Base-by-base conservation (phyloP, 257 asterid species). In the Cinchona pubescens region DNA sequence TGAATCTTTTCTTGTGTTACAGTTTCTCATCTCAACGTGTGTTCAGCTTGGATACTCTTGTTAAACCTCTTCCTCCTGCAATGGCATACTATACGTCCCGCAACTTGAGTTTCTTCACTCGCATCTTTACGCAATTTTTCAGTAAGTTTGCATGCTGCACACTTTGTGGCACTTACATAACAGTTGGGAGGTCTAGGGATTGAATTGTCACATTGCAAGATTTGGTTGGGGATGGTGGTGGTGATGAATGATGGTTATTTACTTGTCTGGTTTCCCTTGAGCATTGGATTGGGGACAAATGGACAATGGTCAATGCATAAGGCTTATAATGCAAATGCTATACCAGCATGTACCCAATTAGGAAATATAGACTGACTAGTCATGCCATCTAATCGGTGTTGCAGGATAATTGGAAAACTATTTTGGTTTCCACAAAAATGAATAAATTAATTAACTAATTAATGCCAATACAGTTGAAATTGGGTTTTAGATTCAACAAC, bases 121-220 rank as follows among this genome's bases (percentile, higher is more conserved):
- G 99, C 78, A 94, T 94, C 85, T 94, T 94, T 78, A 92, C 98
- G 0, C 99, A 94, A 79, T 94, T 94, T 85, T 89, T 90, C 38
- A 96, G 99, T 92, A 78, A 81, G 91, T 72, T 35, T 80, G 35
- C 19, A 32, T 29, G 30, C 72, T 38, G 46, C 35, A 29, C 4
- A 29, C 4, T 4, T 4, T 48, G 27, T 63, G 8, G 18, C 25
- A 29, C 53, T 43, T 14, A 2, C 4, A 16, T 49, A 19, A 65
- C 35, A 1, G 48, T 8, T 29, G 68, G 9, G 60, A 25, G 30
- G 16, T 43, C n/a, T 1, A 29, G 43, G 71, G 15, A 37, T 40
- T 23, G 42, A n/a, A 23, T 67, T 67, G 55, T 27, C 3, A 40
- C 55, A 15, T 67, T 18, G 7, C 7, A 12, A 15, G 38, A 4